A percentile compares a stretch with the other conserved stretches of the same genome.
Conservation (phyloP, 257 asterid genomes). For the Nicotiana otophora region DNA sequence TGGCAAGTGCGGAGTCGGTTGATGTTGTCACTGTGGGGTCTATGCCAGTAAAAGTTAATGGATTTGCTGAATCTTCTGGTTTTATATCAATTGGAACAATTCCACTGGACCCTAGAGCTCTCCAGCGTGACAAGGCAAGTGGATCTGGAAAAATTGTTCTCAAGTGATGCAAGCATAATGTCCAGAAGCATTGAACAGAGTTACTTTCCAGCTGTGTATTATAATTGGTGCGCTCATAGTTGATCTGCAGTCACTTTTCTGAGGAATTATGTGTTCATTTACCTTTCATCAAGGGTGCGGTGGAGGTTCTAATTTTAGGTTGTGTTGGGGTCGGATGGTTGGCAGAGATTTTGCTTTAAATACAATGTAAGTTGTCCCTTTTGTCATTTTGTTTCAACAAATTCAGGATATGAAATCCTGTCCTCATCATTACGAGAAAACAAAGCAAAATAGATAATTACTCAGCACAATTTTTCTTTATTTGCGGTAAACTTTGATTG, state of each 20-base stretch:
- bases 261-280: neutral
- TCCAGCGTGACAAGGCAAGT: slow-evolving; percentile 25
- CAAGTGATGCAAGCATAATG: neutral
- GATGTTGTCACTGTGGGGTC: slow-evolving; percentile 65
- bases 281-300: neutral
- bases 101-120: slow-evolving; percentile 57
- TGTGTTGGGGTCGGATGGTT: neutral
- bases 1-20: slow-evolving; percentile 19
- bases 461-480: neutral
- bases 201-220: neutral
- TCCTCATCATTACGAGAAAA: neutral
- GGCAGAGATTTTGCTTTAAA: neutral
- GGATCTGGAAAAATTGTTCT: neutral
- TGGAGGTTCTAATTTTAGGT: neutral
- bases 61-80: slow-evolving; percentile 29
- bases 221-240: no score
- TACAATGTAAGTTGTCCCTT: neutral
- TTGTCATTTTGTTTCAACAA: neutral
- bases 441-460: neutral
- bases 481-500: neutral
- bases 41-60: slow-evolving; percentile 56
- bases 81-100: slow-evolving; percentile 67
- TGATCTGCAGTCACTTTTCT: neutral
- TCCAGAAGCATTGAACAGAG: neutral
- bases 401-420: neutral